Conservation (phyloP, 176 grass and related monocot species). For the Avena atlantica region DNA sequence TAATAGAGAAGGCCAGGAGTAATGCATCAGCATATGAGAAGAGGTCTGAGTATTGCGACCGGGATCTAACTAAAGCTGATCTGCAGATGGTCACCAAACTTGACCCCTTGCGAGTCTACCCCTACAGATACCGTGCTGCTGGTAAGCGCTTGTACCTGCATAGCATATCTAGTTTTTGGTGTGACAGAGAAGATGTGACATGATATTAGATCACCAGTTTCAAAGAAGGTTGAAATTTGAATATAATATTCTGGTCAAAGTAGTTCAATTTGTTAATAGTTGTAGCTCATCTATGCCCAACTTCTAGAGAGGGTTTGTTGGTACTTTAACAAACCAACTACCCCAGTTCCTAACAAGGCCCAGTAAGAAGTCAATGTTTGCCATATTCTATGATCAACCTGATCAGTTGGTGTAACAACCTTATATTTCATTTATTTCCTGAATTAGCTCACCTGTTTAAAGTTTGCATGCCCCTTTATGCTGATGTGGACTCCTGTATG, state of each 20-base stretch:
- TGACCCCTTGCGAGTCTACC: conserved; percentile 91
- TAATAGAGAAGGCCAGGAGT: conserved; percentile 96
- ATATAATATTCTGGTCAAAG: conserved; percentile 37
- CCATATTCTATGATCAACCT: conserved; percentile 40
- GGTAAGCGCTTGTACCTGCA: conserved; percentile 56
- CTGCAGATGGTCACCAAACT: conserved; percentile 94
- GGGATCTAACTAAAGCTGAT: conserved; percentile 84
- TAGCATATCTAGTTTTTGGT: conserved; percentile 21
- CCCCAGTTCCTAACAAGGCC: conserved; percentile 45
- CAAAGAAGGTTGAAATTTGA: conserved; percentile 38
- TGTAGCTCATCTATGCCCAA: conserved; percentile 56
- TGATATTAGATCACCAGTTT: conserved; percentile 31
- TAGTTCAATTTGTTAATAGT: conserved; percentile 43
- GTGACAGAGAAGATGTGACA: conserved; percentile 13
- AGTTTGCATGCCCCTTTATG: background rate
- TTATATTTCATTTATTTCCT: conserved; percentile 30
- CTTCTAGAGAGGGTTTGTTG: conserved; percentile 47
- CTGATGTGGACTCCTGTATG: conserved; percentile 32
- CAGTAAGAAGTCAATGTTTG: conserved; percentile 48
- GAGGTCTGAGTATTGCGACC: conserved; percentile 92
- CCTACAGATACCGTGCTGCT: conserved; percentile 98
- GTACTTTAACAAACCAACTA: conserved; percentile 51
- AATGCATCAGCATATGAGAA: conserved; percentile 99
- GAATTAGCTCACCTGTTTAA: conserved; percentile 45
- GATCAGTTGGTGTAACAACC: conserved; percentile 55